Conservation (phyloP, 495 filamentous ascomycete genomes). For the Amniculicola lignicola region DNA sequence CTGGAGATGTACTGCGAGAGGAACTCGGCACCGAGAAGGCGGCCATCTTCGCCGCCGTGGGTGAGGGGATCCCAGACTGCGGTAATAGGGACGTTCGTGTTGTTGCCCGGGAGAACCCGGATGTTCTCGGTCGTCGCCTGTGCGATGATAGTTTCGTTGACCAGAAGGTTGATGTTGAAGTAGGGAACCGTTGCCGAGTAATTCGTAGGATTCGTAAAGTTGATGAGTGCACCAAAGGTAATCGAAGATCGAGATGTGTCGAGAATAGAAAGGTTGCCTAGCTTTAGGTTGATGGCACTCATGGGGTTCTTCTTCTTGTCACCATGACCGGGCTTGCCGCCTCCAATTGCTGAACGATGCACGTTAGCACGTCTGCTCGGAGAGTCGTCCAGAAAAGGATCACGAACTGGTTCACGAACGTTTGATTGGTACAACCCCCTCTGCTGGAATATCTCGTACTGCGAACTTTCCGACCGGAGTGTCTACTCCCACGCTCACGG, state of each 20-base stretch:
- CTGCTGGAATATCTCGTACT: conserved; percentile 75
- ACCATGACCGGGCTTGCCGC: conserved; percentile 32
- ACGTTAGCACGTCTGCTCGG: conserved; percentile 27
- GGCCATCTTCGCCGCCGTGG: conserved; percentile 57
- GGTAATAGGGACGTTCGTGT: conserved; percentile 64
- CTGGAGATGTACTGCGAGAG: conserved; percentile 86
- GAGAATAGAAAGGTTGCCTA: conserved; percentile 63
- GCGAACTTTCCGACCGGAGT: conserved; percentile 76
- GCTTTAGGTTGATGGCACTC: conserved; percentile 54
- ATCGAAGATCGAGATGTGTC: conserved; percentile 67
- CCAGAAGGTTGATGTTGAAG: conserved; percentile 67
- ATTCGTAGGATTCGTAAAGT: conserved; percentile 83
- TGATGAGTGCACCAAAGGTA: conserved; percentile 63
- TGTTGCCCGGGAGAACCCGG: conserved; percentile 62
- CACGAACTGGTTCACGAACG: conserved; percentile 51
- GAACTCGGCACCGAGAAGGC: conserved; percentile 63
- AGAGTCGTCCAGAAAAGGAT: conserved; percentile 35
- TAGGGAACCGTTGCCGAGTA: conserved; percentile 80
- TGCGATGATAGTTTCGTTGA: conserved; percentile 70
- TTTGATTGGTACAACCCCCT: conserved; percentile 83
- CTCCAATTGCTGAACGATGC: conserved; percentile 43
- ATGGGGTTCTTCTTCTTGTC: conserved; percentile 38
- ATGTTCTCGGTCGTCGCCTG: conserved; percentile 64
- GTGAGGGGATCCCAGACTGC: conserved; percentile 69
- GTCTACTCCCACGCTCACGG: conserved; percentile 74